phyloP scores from a whole-genome alignment of 2,329 filamentous ascomycete species.

The Clarireedia paspali region DNA sequence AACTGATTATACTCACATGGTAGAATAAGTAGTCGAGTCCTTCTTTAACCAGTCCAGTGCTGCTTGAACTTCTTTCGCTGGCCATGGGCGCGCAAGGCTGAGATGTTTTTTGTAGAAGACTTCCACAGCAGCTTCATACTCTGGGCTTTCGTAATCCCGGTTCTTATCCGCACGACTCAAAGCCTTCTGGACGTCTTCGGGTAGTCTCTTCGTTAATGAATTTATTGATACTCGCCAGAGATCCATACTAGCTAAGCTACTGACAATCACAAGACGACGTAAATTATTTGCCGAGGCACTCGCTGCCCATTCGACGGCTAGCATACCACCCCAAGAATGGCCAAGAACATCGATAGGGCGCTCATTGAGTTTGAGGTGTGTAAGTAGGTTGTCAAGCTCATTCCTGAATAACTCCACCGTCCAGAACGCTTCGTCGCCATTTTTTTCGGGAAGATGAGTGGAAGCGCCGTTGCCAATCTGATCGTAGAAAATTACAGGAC shows the following conservation, averaged over 20 bases:
- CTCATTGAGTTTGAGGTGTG: slow-evolving; percentile 32
- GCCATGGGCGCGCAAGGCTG: slow-evolving; percentile 28
- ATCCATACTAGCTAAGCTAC: slow-evolving; percentile 5
- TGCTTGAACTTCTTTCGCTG: slow-evolving; percentile 24
- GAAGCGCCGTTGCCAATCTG: slow-evolving; percentile 43
- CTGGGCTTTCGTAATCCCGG: slow-evolving; percentile 18
- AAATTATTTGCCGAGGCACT: slow-evolving; percentile 5
- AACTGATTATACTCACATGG: slow-evolving; percentile 5
- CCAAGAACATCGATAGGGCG: slow-evolving; percentile 37
- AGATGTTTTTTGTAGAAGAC: slow-evolving; percentile 27
- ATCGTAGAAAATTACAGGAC: slow-evolving; percentile 46
- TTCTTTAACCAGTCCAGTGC: slow-evolving; percentile 28
- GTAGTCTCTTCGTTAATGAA: background rate
- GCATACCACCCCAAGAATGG: slow-evolving; percentile 47
- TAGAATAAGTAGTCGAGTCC: slow-evolving; percentile 24
- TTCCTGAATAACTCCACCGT: slow-evolving; percentile 37
- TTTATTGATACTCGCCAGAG: background rate
- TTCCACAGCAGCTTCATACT: slow-evolving; percentile 24
- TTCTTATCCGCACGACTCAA: slow-evolving; percentile 11
- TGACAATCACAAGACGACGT: slow-evolving; percentile 1
- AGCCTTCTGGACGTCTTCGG: slow-evolving; percentile 5
- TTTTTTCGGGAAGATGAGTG: slow-evolving; percentile 40
- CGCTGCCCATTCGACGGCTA: slow-evolving; percentile 37
- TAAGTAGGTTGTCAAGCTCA: slow-evolving; percentile 42
- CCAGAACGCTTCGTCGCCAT: slow-evolving; percentile 40